phyloP scores from a whole-genome alignment of 2,329 filamentous ascomycete genomes.

The Colletotrichum sidae region DNA sequence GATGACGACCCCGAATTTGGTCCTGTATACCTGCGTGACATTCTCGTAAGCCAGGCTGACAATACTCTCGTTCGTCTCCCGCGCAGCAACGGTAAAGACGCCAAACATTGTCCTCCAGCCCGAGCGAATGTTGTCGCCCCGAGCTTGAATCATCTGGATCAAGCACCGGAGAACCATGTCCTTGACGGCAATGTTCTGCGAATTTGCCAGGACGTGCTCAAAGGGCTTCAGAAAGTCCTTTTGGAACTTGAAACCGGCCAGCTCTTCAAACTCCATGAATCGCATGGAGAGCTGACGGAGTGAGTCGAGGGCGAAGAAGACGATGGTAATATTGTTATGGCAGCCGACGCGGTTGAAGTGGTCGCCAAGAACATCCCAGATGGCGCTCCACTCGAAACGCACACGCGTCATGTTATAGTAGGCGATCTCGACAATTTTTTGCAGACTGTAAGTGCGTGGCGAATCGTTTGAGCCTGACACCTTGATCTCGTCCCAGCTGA shows the following conservation, averaged over 20 bases:
- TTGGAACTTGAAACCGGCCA: slow-evolving; percentile 99
- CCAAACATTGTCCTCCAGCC: slow-evolving; percentile 99
- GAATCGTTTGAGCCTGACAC: slow-evolving; percentile 96
- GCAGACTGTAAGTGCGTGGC: slow-evolving; percentile 94
- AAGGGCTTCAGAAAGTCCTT: slow-evolving; percentile 99
- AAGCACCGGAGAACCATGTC: slow-evolving; percentile 96
- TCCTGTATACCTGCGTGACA: slow-evolving; percentile 94
- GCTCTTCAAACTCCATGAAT: slow-evolving; percentile 97
- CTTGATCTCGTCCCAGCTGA: slow-evolving; percentile 99
- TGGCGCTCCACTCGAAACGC: slow-evolving; percentile 97
- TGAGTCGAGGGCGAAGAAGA: slow-evolving; percentile 97
- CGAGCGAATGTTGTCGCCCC: slow-evolving; percentile 95
- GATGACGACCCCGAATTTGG: slow-evolving; percentile 94
- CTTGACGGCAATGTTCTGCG: slow-evolving; percentile 90
- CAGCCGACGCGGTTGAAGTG: slow-evolving; percentile 99
- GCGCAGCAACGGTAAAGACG: slow-evolving; percentile 94
- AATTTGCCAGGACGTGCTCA: slow-evolving; percentile 96
- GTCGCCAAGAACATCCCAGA: slow-evolving; percentile 97
- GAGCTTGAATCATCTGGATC: slow-evolving; percentile 98
- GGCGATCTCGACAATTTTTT: slow-evolving; percentile 98
- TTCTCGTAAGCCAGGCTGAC: slow-evolving; percentile 98
- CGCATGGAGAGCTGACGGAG: slow-evolving; percentile 96
- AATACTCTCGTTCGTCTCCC: slow-evolving; percentile 93
- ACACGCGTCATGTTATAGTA: slow-evolving; percentile 99
- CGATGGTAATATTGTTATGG: slow-evolving; percentile 94